Evolutionary conservation across 768 basidiomycete species (phyloP).

Genomic region (Podaxis mareebaensis): DNA sequence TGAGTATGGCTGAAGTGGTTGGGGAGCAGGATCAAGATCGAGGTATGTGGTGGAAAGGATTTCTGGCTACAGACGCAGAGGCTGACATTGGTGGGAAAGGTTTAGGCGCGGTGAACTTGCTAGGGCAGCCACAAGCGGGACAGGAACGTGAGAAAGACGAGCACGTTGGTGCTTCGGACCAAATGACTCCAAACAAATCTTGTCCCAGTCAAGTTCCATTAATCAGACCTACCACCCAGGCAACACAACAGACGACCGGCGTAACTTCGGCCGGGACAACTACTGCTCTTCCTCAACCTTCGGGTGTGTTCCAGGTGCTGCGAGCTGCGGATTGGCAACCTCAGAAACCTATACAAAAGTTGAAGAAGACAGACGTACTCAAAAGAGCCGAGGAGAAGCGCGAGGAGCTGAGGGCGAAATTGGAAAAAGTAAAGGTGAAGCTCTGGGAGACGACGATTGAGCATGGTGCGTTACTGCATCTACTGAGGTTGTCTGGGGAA

Average conservation of each 20-base stretch:
- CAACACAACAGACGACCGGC: background rate
- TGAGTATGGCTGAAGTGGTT: conserved; percentile 31
- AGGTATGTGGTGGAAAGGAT: conserved; percentile 25
- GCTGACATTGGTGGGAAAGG: background rate
- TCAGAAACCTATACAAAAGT: conserved; percentile 19
- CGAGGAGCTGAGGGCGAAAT: conserved; percentile 49
- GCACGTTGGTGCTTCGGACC: background rate
- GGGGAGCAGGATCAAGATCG: conserved; percentile 11
- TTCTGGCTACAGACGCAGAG: conserved; percentile 15
- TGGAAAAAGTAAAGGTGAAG: conserved; percentile 62
- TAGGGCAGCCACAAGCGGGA: conserved; percentile 16
- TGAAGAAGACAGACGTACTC: conserved; percentile 38
- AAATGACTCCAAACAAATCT: background rate
- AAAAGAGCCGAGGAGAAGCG: conserved; percentile 55
- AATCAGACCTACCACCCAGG: background rate
- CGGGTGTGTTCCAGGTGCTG: conserved; percentile 7
- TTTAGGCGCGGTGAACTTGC: conserved; percentile 18
- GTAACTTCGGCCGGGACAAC: background rate
- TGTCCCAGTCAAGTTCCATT: background rate
- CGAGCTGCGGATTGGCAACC: background rate
- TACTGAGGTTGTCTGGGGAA: conserved; percentile 34
- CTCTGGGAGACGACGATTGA: conserved; percentile 77
- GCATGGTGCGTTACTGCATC: conserved; percentile 58
- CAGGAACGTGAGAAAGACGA: conserved; percentile 24
- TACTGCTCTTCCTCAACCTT: background rate